These are phyloP conservation scores for Aspergillus tubingensis DNA, from an alignment of 2,329 filamentous ascomycete genomes.

Conservation along the genomic window DNA sequence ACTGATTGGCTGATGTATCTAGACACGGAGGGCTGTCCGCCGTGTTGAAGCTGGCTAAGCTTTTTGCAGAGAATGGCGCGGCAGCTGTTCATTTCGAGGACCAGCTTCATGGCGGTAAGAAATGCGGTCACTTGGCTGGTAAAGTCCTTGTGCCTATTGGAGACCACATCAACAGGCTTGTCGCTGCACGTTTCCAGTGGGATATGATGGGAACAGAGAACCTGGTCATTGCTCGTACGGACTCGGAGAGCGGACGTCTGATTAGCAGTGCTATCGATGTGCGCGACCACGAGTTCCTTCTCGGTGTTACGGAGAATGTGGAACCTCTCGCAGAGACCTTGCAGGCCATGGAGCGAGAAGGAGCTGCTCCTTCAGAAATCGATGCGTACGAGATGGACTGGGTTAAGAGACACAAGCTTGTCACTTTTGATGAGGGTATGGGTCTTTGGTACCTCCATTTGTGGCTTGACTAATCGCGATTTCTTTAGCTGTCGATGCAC, in stretches of 20 bases:
- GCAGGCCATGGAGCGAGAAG: slow-evolving; percentile 82
- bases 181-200: slow-evolving; percentile 94
- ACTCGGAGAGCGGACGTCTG: slow-evolving; percentile 90
- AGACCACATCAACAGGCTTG: slow-evolving; percentile 94
- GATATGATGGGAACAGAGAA: slow-evolving; percentile 97
- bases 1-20: slow-evolving; percentile 10
- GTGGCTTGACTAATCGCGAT: not conserved
- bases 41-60: slow-evolving; percentile 92
- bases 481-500: slow-evolving; percentile 67
- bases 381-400: slow-evolving; percentile 83
- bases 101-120: slow-evolving; percentile 96
- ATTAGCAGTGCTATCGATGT: slow-evolving; percentile 89
- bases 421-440: slow-evolving; percentile 82
- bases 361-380: slow-evolving; percentile 76
- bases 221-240: slow-evolving; percentile 89
- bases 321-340: slow-evolving; percentile 85
- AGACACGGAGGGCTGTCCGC: slow-evolving; percentile 88
- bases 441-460: not conserved
- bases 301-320: slow-evolving; percentile 76
- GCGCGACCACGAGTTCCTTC: slow-evolving; percentile 95
- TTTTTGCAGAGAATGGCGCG: slow-evolving; percentile 95
- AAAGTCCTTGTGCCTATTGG: slow-evolving; percentile 93
- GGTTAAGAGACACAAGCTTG: slow-evolving; percentile 81
- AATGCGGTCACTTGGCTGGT: slow-evolving; percentile 93
- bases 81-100: slow-evolving; percentile 98